These are phyloP conservation scores for Fragaria nilgerrensis DNA, from an alignment of 306 rosid species.

Conservation along the genomic window DNA sequence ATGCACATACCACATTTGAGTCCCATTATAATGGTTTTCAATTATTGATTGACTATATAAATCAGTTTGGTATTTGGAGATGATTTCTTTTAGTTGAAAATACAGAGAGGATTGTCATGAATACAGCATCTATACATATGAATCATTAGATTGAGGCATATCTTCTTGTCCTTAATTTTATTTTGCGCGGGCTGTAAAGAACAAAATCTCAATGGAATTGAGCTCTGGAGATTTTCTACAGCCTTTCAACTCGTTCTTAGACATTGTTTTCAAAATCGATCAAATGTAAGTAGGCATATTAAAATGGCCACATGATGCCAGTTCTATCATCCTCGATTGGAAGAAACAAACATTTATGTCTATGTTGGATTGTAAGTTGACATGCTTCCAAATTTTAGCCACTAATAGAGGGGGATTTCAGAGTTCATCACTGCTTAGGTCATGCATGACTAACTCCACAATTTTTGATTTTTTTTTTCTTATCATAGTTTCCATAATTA, in stretches of 20 bases:
- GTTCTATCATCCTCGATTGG: not conserved
- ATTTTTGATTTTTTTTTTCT: not conserved
- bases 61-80: not conserved
- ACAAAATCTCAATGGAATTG: not conserved
- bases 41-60: not conserved
- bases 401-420: not conserved
- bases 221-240: not conserved
- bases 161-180: not conserved
- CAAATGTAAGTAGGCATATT: not conserved
- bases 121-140: not conserved
- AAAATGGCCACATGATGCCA: not conserved
- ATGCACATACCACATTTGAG: not conserved
- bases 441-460: not conserved
- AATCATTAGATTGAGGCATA: not conserved
- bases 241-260: not conserved
- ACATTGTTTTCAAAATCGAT: not conserved
- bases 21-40: not conserved
- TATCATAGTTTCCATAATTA: not conserved
- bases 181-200: not conserved
- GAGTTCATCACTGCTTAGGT: conserved; percentile 18
- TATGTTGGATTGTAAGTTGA: conserved; percentile 12
- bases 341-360: not conserved
- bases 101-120: not conserved
- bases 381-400: not conserved
- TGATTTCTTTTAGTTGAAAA: not conserved